Evolutionary conservation across 1,284 basidiomycete genomes (phyloP).

Genomic region (Crepidotus sp.): DNA sequence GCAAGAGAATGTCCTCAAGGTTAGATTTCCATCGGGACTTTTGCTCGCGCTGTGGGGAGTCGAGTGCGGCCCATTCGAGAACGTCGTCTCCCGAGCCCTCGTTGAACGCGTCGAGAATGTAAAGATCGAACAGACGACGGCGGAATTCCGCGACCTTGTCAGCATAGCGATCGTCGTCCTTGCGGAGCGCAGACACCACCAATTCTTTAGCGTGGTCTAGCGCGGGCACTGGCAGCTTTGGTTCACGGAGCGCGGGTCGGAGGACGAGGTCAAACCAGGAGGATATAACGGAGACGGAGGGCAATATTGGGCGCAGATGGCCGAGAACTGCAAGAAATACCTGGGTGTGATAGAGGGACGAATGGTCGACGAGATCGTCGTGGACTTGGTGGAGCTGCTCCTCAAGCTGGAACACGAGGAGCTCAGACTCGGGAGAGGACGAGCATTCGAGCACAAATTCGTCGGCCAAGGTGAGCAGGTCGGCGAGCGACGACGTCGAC

Average conservation of each 20-base stretch:
- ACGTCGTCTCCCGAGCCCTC: constrained; percentile 64
- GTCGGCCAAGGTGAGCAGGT: constrained; percentile 43
- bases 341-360: constrained; percentile 50
- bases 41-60: constrained; percentile 49
- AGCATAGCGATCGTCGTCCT: constrained; percentile 34
- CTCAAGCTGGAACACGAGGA: constrained; percentile 44
- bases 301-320: constrained; percentile 50
- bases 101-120: constrained; percentile 65
- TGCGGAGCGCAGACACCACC: constrained; percentile 51
- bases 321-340: constrained; percentile 57
- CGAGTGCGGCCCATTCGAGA: constrained; percentile 61
- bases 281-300: constrained; percentile 52
- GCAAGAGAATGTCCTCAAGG: constrained; percentile 62
- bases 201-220: constrained; percentile 64
- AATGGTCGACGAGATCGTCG: constrained; percentile 54
- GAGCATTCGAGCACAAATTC: constrained; percentile 39
- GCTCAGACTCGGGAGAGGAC: constrained; percentile 37
- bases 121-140: constrained; percentile 59
- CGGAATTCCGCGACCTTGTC: constrained; percentile 57
- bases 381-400: constrained; percentile 58
- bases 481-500: constrained; percentile 26
- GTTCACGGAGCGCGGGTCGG: constrained; percentile 65
- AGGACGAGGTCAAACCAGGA: constrained; percentile 73
- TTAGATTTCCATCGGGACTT: constrained; percentile 65
- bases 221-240: constrained; percentile 49